phyloP scores from a whole-genome alignment of 495 filamentous ascomycete genomes.

The Bathelium albidoporum region DNA sequence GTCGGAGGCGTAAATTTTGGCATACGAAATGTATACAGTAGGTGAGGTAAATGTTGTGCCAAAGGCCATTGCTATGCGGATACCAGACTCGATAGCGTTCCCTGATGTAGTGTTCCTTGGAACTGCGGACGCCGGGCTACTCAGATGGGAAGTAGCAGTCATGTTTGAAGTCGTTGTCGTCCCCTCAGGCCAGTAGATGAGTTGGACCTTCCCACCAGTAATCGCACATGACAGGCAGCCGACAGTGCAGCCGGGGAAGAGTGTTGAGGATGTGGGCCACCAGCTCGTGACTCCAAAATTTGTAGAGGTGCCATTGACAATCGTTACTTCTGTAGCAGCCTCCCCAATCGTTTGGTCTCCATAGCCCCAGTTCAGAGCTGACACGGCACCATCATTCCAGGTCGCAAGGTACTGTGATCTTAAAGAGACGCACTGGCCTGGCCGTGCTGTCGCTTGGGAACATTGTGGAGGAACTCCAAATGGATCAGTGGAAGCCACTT shows the following conservation, averaged over 20 bases:
- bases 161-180: background rate
- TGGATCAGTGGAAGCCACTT: background rate
- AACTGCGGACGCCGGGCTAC: background rate
- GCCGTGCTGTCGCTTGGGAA: background rate
- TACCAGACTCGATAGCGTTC: background rate
- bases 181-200: slow-evolving; percentile 9
- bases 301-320: background rate
- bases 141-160: background rate
- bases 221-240: slow-evolving; percentile 7
- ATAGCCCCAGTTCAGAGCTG: background rate
- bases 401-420: background rate
- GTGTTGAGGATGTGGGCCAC: slow-evolving; percentile 5
- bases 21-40: slow-evolving; percentile 12
- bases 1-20: slow-evolving; percentile 8
- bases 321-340: background rate
- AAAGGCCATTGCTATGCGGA: background rate
- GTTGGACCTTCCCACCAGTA: slow-evolving; percentile 7
- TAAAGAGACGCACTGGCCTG: background rate
- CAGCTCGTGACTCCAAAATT: background rate
- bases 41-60: slow-evolving; percentile 10
- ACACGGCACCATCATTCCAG: background rate
- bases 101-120: background rate
- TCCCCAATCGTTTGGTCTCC: background rate
- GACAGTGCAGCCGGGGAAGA: slow-evolving; percentile 10
- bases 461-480: background rate